Evolutionary conservation across 2,329 filamentous ascomycete species (phyloP), one percentile per base, ranked within the genome.

Genomic region (Calonectria henricotiae): DNA sequence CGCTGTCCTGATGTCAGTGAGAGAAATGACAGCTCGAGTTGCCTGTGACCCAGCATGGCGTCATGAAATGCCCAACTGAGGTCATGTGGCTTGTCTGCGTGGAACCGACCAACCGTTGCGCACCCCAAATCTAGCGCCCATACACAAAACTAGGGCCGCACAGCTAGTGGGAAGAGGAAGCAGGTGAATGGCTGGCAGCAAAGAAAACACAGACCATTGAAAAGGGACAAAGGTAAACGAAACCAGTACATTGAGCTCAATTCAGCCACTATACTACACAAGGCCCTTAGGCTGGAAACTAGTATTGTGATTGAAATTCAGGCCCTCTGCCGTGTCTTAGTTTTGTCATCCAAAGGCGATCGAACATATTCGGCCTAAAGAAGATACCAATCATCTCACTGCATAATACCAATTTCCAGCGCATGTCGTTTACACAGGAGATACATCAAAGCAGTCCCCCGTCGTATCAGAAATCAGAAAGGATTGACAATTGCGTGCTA

Each of bases 61-160:
- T 78, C 76, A 78, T 70, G 69, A 77, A 76, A 71, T 73, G 71
- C 65, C 73, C 74, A 71, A 72, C 68, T 76, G 65, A 78, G 74
- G 76, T 78, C 76, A 78, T 76, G 76, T 73, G 75, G 71, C 58
- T 69, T 41, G 39, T 61, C 54, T 62, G 51, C 61, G 66, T 73
- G 55, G 68, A 51, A 65, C 69, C 67, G 60, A 43, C 62, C 69
- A 65, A 46, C 62, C 32, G 25, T 23, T 44, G 30, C 41, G 62
- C 62, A 65, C 43, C 46, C 37, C 39, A 46, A 62, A 66, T 41
- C 62, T 41, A 60, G 46, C 39, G 37, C 47, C 23, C 47, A 46
- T 41, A n/a, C 32, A 6, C 35, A 62, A 11, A 9, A 37, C 27
- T 30, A 37, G 12, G 35, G 35, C 35, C 35, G 35, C 35, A 37